Evolutionary conservation across 106 monocot species (phyloP).

Genomic region (Amphibolis antarctica): DNA sequence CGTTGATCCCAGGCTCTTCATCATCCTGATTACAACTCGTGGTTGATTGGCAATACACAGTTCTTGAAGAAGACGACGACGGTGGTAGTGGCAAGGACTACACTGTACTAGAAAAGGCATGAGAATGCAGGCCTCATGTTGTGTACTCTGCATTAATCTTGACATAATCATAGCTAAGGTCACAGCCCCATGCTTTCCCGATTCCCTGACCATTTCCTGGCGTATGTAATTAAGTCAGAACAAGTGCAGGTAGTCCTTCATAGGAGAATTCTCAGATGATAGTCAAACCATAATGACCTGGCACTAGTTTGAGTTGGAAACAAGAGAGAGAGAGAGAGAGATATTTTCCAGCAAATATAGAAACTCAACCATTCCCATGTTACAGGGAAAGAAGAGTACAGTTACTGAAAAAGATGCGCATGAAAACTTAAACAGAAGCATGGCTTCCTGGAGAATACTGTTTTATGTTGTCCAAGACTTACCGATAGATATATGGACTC

Average conservation of each 20-base stretch:
- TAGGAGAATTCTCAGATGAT: not conserved
- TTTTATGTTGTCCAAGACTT: constrained; percentile 10
- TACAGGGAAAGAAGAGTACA: not conserved
- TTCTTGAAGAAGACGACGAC: too few relatives aligned
- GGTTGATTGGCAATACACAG: too few relatives aligned
- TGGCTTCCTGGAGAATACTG: not conserved
- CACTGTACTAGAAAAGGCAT: not conserved
- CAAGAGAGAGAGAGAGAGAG: not conserved
- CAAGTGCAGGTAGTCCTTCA: not conserved
- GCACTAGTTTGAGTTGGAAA: not conserved
- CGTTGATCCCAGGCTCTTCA: too few relatives aligned
- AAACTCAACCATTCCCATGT: not conserved
- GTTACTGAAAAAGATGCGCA: not conserved
- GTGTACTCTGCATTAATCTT: constrained; percentile 98
- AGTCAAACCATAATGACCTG: not conserved
- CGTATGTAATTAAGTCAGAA: not conserved
- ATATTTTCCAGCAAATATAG: too few relatives aligned
- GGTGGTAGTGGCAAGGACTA: too few relatives aligned
- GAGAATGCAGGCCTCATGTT: constrained; percentile 28
- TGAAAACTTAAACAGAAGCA: not conserved
- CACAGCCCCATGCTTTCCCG: constrained; percentile 90
- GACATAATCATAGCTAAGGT: constrained; percentile 93
- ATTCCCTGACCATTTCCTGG: constrained; percentile 50
- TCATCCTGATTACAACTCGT: too few relatives aligned
- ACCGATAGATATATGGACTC: constrained; percentile 74